Base-by-base conservation (phyloP, 257 asterid species). In the Eustoma russellianum region DNA sequence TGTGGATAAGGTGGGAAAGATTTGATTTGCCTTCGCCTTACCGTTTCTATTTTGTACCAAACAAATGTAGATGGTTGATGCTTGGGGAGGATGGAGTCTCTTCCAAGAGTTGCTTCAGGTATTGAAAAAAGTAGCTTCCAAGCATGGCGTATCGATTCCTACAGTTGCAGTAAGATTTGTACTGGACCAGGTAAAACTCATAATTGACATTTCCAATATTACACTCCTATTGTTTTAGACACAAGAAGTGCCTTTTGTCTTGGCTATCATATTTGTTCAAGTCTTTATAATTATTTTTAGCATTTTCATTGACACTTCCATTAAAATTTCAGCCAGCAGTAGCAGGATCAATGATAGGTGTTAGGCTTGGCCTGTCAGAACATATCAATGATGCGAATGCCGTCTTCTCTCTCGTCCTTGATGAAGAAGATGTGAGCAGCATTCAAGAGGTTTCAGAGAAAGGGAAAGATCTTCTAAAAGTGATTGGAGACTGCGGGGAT, bases 81-180 rank as follows among this genome's bases (percentile, higher is more conserved):
- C 95, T 38, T 91, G 96, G 98, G 98, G 98, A 57, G 96, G 98
- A 56, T 91, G 98, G 98, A 74, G 77, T 63, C 84, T 77, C 63
- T 91, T 91, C 76, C 98, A 91, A 67, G 77, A 48, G 45, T 62
- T 91, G 73, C 96, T 91, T 45, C 72, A 65, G 65, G 75, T 89
- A 51, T 66, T 91, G 72, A 84, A 91, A 46, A 62, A 13, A 56
- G 81, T 91, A 52, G 85, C 96, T 55, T 46, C 79, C 40, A 91
- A 91, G 58, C 89, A 91, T 28, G 84, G 76, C 2, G 96, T 91
- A 57, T 71, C 96, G 3, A 91, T 91, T 65, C 83, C 96, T 15
- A 69, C 95, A 8, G 95, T 91, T 55, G 95, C 96, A 33, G 95
- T 84, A 45, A 80, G 83, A 79, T 91, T 65, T 66, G 35, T 87